A percentile compares a stretch with the other conserved stretches of the same genome.
These are phyloP conservation scores for Closterium sp. DNA, from an alignment of 139 green algal genomes.

Conservation along the genomic window DNA sequence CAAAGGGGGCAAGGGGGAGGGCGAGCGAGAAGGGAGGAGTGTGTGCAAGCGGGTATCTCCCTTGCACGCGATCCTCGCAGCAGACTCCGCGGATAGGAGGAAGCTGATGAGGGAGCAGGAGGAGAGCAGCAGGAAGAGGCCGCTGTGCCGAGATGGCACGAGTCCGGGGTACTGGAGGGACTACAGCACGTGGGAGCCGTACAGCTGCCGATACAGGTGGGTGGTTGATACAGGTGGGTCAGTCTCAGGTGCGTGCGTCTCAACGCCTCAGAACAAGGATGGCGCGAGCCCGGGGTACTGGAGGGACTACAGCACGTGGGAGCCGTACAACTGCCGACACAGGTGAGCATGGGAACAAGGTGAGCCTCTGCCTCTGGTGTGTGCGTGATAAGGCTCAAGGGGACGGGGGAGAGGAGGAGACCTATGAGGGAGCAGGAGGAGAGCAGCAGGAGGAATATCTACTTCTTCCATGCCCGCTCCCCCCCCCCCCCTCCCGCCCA, in stretches of 20 bases:
- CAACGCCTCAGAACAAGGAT: too few relatives aligned
- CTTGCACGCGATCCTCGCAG: neutral
- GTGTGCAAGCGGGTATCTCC: neutral
- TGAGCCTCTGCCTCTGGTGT: too few relatives aligned
- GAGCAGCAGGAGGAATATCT: neutral
- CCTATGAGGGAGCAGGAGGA: too few relatives aligned
- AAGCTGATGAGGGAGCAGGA: neutral
- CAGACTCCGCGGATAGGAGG: neutral
- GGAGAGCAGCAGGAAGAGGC: neutral
- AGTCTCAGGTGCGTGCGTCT: too few relatives aligned
- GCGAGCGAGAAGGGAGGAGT: neutral
- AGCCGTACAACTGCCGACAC: too few relatives aligned
- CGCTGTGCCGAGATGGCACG: neutral
- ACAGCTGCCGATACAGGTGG: neutral
- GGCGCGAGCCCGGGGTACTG: too few relatives aligned
- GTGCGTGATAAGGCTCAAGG: too few relatives aligned
- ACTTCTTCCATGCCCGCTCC: too few relatives aligned
- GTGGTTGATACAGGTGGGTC: neutral
- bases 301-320: too few relatives aligned
- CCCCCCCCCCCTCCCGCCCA: neutral
- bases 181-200: neutral
- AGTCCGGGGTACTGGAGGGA: neutral
- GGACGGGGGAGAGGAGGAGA: too few relatives aligned
- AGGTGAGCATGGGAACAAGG: too few relatives aligned
- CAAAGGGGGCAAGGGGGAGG: neutral